Conservation (phyloP, 2,329 filamentous ascomycete species). For the Fusarium mexicanum region DNA sequence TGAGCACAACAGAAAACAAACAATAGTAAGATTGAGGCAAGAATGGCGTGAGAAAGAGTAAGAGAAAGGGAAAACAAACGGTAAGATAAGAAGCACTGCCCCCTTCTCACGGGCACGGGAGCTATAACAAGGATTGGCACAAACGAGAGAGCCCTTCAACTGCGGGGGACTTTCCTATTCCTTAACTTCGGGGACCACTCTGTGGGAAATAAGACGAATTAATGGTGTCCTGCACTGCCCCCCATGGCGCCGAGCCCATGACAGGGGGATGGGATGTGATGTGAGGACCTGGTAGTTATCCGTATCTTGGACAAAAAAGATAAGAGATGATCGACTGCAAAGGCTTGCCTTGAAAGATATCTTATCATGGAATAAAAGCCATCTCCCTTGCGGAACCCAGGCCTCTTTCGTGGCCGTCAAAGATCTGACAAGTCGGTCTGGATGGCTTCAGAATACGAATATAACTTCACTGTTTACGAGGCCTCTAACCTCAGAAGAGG, state of each 20-base stretch:
- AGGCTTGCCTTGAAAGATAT: not conserved
- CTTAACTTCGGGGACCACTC: not conserved
- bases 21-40: not conserved
- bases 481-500: not conserved
- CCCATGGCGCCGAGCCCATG: constrained; percentile 31
- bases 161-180: constrained; percentile 17
- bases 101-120: constrained; percentile 9
- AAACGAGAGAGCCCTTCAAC: constrained; percentile 4
- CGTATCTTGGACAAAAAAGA: not conserved
- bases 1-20: not conserved
- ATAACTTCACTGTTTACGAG: not conserved
- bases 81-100: constrained; percentile 21
- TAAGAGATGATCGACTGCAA: not conserved
- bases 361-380: not conserved
- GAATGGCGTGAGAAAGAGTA: not conserved
- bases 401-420: too few relatives aligned
- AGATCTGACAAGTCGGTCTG: not conserved
- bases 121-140: constrained; percentile 1
- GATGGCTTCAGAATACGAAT: not conserved
- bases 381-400: not conserved
- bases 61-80: not conserved
- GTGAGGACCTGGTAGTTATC: not conserved
- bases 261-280: constrained; percentile 12
- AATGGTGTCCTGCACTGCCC: constrained; percentile 27
- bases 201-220: constrained; percentile 23